phyloP scores from a whole-genome alignment of 805 yeast species.

The Myxozyma lipomycoides region DNA sequence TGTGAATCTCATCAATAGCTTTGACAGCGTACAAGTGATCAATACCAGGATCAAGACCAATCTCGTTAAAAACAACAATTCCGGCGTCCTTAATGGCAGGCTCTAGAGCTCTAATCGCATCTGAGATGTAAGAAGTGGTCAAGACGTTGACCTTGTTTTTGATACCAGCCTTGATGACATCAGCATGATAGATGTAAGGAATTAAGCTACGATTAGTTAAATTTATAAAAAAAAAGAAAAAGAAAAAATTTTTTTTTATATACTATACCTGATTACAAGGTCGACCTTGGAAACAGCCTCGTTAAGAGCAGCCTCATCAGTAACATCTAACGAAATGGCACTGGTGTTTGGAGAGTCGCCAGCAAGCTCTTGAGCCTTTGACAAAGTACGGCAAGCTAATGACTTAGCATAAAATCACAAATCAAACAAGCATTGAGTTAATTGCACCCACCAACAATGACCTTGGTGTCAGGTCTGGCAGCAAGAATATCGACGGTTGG shows the following conservation, averaged over 20 bases:
- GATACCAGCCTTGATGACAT: slow-evolving; percentile 90
- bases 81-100: slow-evolving; percentile 74
- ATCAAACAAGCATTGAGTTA: neutral
- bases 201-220: slow-evolving; percentile 56
- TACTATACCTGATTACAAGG: slow-evolving; percentile 66
- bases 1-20: slow-evolving; percentile 95
- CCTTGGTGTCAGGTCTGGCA: slow-evolving; percentile 68
- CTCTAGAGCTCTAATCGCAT: slow-evolving; percentile 26
- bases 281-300: slow-evolving; percentile 73
- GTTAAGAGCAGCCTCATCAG: slow-evolving; percentile 72
- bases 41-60: slow-evolving; percentile 97
- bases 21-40: slow-evolving; percentile 98
- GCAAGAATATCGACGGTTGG: slow-evolving; percentile 95
- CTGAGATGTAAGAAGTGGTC: slow-evolving; percentile 92
- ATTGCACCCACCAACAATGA: slow-evolving; percentile 58
- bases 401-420: too few relatives aligned
- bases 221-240: too few relatives aligned
- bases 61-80: slow-evolving; percentile 96
- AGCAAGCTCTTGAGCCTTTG: slow-evolving; percentile 82
- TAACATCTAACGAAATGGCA: slow-evolving; percentile 87
- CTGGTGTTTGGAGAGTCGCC: slow-evolving; percentile 57
- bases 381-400: slow-evolving; percentile 81
- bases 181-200: slow-evolving; percentile 91
- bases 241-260: too few relatives aligned
- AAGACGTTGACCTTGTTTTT: slow-evolving; percentile 73